These are phyloP conservation scores for Saccharomyces hybrid DNA, from an alignment of 1,139 yeast species.

Conservation along the genomic window DNA sequence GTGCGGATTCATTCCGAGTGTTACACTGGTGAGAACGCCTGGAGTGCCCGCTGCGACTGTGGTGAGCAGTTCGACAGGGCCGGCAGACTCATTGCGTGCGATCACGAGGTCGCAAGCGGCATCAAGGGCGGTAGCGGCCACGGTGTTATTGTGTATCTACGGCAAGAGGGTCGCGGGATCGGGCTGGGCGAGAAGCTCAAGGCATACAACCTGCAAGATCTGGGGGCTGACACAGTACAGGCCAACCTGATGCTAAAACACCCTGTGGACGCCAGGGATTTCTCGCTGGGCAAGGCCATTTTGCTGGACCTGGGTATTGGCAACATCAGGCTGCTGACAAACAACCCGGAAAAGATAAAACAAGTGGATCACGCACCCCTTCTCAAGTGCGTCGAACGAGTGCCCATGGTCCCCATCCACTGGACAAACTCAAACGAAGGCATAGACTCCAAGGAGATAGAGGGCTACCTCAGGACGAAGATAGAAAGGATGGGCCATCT, in stretches of 20 bases:
- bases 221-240: constrained; percentile 97
- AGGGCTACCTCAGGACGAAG: constrained; percentile 87
- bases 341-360: constrained; percentile 91
- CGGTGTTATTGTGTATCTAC: constrained; percentile 89
- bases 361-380: constrained; percentile 48
- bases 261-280: constrained; percentile 94
- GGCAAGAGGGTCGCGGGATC: constrained; percentile 98
- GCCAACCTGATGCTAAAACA: constrained; percentile 89
- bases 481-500: constrained; percentile 97
- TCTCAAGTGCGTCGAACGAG: constrained; percentile 52
- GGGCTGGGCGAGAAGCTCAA: constrained; percentile 95
- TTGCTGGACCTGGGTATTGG: constrained; percentile 71
- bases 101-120: constrained; percentile 23
- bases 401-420: constrained; percentile 94
- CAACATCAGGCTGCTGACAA: constrained; percentile 74
- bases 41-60: constrained; percentile 98
- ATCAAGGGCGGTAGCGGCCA: constrained; percentile 61
- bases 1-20: constrained; percentile 94
- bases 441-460: constrained; percentile 76
- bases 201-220: constrained; percentile 93
- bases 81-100: constrained; percentile 64
- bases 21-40: constrained; percentile 97
- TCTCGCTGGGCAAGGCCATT: constrained; percentile 90
- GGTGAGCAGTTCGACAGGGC: constrained; percentile 99
- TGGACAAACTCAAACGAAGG: constrained; percentile 68